phyloP scores from a whole-genome alignment of 2,329 filamentous ascomycete genomes.

The Colletotrichum neosansevieriae region DNA sequence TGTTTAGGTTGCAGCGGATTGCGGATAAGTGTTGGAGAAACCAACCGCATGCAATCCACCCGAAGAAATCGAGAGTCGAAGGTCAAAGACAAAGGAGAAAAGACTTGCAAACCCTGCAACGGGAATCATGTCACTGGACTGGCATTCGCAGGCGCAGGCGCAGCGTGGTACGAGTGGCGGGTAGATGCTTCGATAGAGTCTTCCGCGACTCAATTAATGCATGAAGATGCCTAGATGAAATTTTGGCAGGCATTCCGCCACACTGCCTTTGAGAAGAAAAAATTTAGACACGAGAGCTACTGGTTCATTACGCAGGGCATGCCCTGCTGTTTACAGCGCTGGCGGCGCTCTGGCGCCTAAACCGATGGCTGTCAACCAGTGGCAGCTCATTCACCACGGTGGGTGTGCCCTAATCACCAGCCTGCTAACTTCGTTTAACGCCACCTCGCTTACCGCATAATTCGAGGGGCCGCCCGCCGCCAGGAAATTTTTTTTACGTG shows the following conservation, averaged over 20 bases:
- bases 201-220: slow-evolving; percentile 35
- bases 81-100: slow-evolving; percentile 21
- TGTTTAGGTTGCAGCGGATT: slow-evolving; percentile 11
- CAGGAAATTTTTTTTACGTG: slow-evolving; percentile 54
- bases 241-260: slow-evolving; percentile 30
- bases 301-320: neutral
- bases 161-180: slow-evolving; percentile 36
- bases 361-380: slow-evolving; percentile 4
- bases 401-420: slow-evolving; percentile 39
- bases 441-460: slow-evolving; percentile 41
- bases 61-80: neutral
- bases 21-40: slow-evolving; percentile 22
- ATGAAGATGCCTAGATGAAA: slow-evolving; percentile 37
- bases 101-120: slow-evolving; percentile 14
- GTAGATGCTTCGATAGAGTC: slow-evolving; percentile 31
- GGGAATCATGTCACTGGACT: slow-evolving; percentile 31
- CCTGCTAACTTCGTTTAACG: slow-evolving; percentile 34
- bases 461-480: slow-evolving; percentile 39
- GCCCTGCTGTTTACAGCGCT: slow-evolving; percentile 29
- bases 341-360: slow-evolving; percentile 15
- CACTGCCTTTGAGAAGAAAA: slow-evolving; percentile 15
- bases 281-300: slow-evolving; percentile 17
- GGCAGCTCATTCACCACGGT: slow-evolving; percentile 25
- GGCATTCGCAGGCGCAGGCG: slow-evolving; percentile 17
- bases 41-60: slow-evolving; percentile 9